Conservation (phyloP, 176 grass and related monocot species). For the Guadua angustifolia region DNA sequence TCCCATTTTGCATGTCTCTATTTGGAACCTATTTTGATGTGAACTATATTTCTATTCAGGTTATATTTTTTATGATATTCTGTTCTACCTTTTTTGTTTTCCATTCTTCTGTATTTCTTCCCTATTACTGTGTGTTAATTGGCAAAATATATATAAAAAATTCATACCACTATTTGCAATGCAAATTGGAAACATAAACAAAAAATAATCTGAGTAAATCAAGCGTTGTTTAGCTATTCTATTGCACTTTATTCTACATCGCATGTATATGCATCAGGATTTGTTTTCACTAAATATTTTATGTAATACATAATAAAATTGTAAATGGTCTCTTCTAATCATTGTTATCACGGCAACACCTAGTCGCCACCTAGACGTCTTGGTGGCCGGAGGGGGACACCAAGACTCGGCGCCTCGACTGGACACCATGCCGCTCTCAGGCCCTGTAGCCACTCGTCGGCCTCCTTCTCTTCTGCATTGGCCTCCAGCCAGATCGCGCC, state of each 20-base stretch:
- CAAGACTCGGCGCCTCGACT: no score
- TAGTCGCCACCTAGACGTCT: no score
- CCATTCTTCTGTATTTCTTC: background rate
- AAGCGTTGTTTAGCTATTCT: background rate
- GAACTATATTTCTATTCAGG: constrained; percentile 12
- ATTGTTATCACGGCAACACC: no score
- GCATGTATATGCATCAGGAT: background rate
- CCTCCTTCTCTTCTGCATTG: no score
- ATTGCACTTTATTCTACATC: constrained; percentile 3
- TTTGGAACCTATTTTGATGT: no score
- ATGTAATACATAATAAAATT: constrained; percentile 22
- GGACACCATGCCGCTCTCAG: no score
- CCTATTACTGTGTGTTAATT: background rate
- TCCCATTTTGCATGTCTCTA: no score
- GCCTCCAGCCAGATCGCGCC: no score
- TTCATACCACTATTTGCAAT: background rate
- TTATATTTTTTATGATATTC: background rate
- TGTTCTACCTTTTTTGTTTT: background rate
- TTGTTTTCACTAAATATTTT: constrained; percentile 1
- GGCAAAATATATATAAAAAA: background rate
- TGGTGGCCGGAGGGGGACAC: no score
- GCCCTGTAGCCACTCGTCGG: no score
- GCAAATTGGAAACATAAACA: constrained; percentile 3
- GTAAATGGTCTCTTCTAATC: constrained; percentile 7
- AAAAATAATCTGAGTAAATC: background rate